Base-by-base conservation (phyloP, 352 stramenopile genomes). In the Phytophthora chlamydospora region DNA sequence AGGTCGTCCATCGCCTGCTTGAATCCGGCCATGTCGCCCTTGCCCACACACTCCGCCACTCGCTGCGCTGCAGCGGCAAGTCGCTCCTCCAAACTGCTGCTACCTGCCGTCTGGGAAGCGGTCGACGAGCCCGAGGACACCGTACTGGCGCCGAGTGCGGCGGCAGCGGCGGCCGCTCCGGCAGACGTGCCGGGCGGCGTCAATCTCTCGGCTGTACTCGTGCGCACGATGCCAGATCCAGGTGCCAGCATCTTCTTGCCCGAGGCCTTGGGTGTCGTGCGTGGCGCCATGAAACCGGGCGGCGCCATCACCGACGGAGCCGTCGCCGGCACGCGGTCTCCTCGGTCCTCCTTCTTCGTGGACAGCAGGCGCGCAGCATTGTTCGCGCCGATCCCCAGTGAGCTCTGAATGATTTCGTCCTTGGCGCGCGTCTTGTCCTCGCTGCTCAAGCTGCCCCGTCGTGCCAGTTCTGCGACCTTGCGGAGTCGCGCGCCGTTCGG, bases 391-490 rank as follows among this genome's bases (percentile, higher is more conserved):
- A 91, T 83, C 11, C 83, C 83, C 17, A 94, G 52, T n/a, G 85
- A 94, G 69, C 73, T 92, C 55, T 94, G 85, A 62, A 94, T 94
- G 71, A 94, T 94, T 56, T 94, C 83, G 66, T 94, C 83, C 68
- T 94, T 94, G 6, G 74, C 82, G 16, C 83, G 83, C 11, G 80
- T 93, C 75, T 94, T 94, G 62, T 94, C 85, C 57, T 92, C 85
- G 38, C 33, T 91, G 62, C 85, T 94, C 19, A 94, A 61, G 39
- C 78, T 93, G 19, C 85, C 83, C n/a, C 78, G 78, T 41, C 85
- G 82, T 17, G 85, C 85, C 41, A 94, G 32, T 64, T 94, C 83
- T 2, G 85, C 85, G 3, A 93, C 85, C 53, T 94, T 94, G 17
- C 85, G 78, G 27, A 94, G 56, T 2, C 81, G 77, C 19, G 83